Evolutionary conservation across 1,284 basidiomycete genomes (phyloP).

Genomic region (Ceratobasidium sp.): DNA sequence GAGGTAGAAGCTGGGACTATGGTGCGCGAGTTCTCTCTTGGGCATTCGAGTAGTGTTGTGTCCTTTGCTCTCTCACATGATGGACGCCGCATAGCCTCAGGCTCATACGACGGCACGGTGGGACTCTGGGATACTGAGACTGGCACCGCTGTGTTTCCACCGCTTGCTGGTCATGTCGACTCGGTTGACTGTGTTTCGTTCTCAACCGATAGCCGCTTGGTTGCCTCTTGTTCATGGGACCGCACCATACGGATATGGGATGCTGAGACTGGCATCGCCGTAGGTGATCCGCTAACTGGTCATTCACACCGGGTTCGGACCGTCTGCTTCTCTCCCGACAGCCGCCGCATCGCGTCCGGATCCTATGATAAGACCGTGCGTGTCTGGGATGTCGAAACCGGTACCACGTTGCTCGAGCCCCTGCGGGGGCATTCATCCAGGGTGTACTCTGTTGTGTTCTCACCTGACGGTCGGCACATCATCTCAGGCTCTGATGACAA

Average conservation of each 20-base stretch:
- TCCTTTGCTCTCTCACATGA: no score
- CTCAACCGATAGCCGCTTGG: no score
- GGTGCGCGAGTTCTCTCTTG: no score
- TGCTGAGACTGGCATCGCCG: background rate
- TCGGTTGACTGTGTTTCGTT: no score
- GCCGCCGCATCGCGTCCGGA: constrained; percentile 1
- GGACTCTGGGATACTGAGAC: no score
- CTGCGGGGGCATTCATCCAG: background rate
- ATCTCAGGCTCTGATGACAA: constrained; percentile 6
- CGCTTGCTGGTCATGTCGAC: no score
- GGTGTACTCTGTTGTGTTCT: constrained; percentile 15
- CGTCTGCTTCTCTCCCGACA: constrained; percentile 28
- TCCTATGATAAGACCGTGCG: background rate
- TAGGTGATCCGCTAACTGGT: background rate
- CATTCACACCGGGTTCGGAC: background rate
- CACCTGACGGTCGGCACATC: constrained; percentile 4
- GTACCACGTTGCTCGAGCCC: background rate
- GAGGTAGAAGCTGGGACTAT: background rate
- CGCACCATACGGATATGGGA: constrained; percentile 30
- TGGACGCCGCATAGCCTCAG: no score
- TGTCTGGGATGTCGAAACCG: constrained; percentile 15
- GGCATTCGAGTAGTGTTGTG: no score
- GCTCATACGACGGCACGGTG: no score
- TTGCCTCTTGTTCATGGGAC: background rate
- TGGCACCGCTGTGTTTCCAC: no score